Percentiles rank a stretch among this genome's conserved stretches.
Evolutionary conservation across 2,329 filamentous ascomycete species (phyloP).

Genomic region (Zymoseptoria passerinii): DNA sequence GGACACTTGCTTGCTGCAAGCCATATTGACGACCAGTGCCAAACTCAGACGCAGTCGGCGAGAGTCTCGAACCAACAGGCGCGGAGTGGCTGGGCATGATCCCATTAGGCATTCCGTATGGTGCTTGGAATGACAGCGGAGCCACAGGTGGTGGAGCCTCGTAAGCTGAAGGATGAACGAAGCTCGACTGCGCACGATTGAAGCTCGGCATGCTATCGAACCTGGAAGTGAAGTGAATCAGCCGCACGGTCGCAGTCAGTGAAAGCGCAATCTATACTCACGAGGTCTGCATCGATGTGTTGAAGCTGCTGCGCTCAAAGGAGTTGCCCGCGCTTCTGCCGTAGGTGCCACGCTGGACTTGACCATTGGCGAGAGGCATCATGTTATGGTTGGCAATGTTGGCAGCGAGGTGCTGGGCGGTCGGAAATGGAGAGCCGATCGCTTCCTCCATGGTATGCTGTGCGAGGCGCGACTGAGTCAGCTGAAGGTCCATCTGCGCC

Average conservation of each 20-base stretch:
- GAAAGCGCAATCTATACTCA: conserved; percentile 4
- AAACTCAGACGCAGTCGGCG: conserved; percentile 42
- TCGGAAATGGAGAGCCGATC: conserved; percentile 26
- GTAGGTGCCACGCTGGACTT: conserved; percentile 7
- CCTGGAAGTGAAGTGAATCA: conserved; percentile 8
- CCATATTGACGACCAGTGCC: conserved; percentile 33
- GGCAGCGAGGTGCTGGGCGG: conserved; percentile 23
- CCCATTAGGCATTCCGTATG: conserved; percentile 12
- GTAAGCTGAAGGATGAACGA: conserved; percentile 9
- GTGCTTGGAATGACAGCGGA: conserved; percentile 19
- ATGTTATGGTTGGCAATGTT: conserved; percentile 20
- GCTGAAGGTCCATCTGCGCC: conserved; percentile 61
- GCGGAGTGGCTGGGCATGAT: conserved; percentile 12
- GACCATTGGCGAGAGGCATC: conserved; percentile 5
- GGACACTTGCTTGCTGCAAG: conserved; percentile 6
- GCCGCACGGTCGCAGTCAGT: background rate
- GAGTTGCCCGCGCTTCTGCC: conserved; percentile 6
- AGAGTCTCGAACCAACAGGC: conserved; percentile 35
- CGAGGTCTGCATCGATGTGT: conserved; percentile 8
- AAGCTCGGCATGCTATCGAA: conserved; percentile 11
- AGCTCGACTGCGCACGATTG: conserved; percentile 6
- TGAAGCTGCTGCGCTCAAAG: conserved; percentile 14
- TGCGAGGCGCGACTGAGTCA: conserved; percentile 54
- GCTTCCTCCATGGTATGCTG: conserved; percentile 51
- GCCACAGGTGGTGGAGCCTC: conserved; percentile 22